Evolutionary conservation across 257 asterid species (phyloP).

Genomic region (Solanum pennellii): DNA sequence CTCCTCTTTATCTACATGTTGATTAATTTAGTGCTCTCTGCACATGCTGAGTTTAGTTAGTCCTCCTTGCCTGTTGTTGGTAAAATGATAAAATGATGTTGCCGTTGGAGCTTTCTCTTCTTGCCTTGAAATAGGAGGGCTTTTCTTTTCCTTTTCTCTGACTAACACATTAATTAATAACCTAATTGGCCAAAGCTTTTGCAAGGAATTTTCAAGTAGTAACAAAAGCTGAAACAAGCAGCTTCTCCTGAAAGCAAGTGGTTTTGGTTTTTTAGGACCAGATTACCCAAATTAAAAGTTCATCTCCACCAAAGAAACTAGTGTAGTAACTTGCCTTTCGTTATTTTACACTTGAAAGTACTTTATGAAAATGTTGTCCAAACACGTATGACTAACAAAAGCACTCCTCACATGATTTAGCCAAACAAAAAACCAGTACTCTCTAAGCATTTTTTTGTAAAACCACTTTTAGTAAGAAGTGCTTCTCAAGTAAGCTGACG

Average conservation of each 20-base stretch:
- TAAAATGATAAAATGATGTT: not conserved
- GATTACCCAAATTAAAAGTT: not conserved
- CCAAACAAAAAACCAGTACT: not conserved
- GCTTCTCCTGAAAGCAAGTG: not conserved
- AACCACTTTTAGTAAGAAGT: not conserved
- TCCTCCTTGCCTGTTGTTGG: not conserved
- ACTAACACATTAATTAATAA: not conserved
- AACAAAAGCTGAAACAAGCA: not conserved
- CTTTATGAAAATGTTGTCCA: not conserved
- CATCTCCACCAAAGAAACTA: not conserved
- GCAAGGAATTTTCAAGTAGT: not conserved
- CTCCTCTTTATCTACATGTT: not conserved
- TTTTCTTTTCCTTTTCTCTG: not conserved
- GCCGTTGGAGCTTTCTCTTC: not conserved
- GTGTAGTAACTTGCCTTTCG: not conserved
- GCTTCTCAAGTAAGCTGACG: not conserved
- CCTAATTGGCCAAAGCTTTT: not conserved
- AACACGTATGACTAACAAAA: not conserved
- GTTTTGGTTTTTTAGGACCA: not conserved
- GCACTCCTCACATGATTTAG: not conserved
- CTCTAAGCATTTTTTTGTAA: not conserved
- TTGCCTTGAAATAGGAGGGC: not conserved
- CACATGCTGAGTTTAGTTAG: not conserved
- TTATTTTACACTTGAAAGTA: not conserved
- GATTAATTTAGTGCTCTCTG: not conserved